Base-by-base conservation (phyloP, 2,329 filamentous ascomycete genomes). In the Diaporthe sp. region DNA sequence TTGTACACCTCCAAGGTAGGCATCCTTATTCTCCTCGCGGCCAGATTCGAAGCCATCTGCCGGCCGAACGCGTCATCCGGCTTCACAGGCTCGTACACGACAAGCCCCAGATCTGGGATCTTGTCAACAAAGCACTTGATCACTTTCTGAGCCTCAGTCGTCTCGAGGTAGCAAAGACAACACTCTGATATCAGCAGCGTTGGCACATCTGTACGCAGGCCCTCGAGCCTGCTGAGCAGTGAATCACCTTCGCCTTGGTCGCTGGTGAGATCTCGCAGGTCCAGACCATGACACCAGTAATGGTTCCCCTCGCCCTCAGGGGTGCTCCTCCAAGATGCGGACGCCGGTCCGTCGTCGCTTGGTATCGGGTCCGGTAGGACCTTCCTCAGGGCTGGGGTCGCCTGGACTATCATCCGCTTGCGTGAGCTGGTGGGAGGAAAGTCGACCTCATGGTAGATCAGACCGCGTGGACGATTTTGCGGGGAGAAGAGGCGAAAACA, bases 181-280 rank as follows among this genome's bases (percentile, higher is more conserved):
- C 97, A 98, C 83, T 99, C 97, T 0, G 96, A 98, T 9, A 99
- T 88, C 33, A 99, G 84, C 12, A 99, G 85, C 0, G 97, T 99
- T 0, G 97, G 95, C 0, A 94, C 33, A 81, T 90, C 79, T 78
- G 84, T 80, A 85, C 89, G 75, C n/a, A 76, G n/a, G n/a, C 64
- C 75, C 22, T 42, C 47, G n/a, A 75, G 64, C 28, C 30, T 60
- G 25, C 57, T 61, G 22, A 80, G 66, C 30, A 80, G 76, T 45
- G 76, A 74, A 68, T 79, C 33, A 58, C 66, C 58, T 30, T 66
- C 40, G 2, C 25, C 50, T 17, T 50, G 30, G 4, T 50, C n/a
- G 17, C 76, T 71, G 22, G 85, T 82, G 7, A 96, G 82, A 15
- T 87, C 84, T 66, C 95, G 90, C 8, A 97, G 88, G 81, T 97